Evolutionary conservation across 2,329 filamentous ascomycete genomes (phyloP).

Genomic region (Coniochaeta sp.): DNA sequence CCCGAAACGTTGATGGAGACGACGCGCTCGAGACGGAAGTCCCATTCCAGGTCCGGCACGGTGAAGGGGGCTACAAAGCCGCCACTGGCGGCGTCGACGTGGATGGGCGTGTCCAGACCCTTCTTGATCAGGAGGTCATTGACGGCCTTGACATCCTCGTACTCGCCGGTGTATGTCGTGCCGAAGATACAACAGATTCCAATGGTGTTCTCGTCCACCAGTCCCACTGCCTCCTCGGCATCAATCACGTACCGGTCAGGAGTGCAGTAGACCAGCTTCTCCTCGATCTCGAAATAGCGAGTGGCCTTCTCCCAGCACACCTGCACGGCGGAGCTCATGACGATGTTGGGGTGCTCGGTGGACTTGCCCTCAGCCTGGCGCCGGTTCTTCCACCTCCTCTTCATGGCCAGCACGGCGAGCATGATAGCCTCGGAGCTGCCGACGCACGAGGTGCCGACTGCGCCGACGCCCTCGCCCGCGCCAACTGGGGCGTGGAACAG

Average conservation of each 20-base stretch:
- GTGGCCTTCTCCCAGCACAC: conserved; percentile 95
- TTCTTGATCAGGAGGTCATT: conserved; percentile 77
- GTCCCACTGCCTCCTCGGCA: conserved; percentile 49
- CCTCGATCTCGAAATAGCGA: conserved; percentile 87
- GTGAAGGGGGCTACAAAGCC: conserved; percentile 93
- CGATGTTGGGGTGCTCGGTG: conserved; percentile 73
- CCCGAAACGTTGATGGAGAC: conserved; percentile 92
- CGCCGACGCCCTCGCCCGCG: conserved; percentile 30
- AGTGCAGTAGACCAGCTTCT: conserved; percentile 67
- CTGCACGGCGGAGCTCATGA: conserved; percentile 95
- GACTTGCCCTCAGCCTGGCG: conserved; percentile 78
- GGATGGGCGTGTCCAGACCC: conserved; percentile 74
- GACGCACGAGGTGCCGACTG: conserved; percentile 81
- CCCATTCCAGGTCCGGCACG: conserved; percentile 76
- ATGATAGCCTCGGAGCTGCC: conserved; percentile 87
- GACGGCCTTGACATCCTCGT: conserved; percentile 87
- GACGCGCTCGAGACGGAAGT: conserved; percentile 83
- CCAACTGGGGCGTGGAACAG: conserved; percentile 72
- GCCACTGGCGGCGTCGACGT: conserved; percentile 87
- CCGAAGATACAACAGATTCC: conserved; percentile 89
- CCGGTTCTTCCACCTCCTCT: conserved; percentile 87
- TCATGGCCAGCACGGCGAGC: conserved; percentile 82
- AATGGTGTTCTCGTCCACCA: conserved; percentile 67
- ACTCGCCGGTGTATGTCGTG: conserved; percentile 92
- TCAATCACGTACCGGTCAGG: conserved; percentile 56